These are phyloP conservation scores for Beauveria medogensis DNA, from an alignment of 2,329 filamentous ascomycete species.

Conservation along the genomic window DNA sequence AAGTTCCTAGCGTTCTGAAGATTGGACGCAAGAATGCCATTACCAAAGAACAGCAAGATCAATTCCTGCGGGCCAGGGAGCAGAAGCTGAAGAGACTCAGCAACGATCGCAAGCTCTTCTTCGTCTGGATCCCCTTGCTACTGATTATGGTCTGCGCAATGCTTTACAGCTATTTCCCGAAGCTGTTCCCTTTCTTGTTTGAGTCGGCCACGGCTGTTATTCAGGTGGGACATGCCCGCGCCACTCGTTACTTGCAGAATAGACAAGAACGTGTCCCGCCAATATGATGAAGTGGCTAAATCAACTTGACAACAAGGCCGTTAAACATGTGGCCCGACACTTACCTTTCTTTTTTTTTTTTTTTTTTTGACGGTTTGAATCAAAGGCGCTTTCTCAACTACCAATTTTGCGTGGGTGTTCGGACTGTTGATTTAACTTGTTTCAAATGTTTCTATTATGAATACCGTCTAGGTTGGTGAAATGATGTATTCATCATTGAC, in stretches of 20 bases:
- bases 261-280: slow-evolving; percentile 20
- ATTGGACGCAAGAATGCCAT: slow-evolving; percentile 57
- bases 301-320: background rate
- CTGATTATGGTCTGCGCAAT: slow-evolving; percentile 40
- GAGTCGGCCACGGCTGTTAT: slow-evolving; percentile 25
- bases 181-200: slow-evolving; percentile 32
- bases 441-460: background rate
- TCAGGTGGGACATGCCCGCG: slow-evolving; percentile 19
- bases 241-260: slow-evolving; percentile 19
- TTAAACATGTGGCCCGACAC: background rate
- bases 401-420: background rate
- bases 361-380: background rate
- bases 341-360: background rate
- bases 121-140: slow-evolving; percentile 54
- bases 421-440: background rate
- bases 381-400: background rate
- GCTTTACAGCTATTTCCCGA: slow-evolving; percentile 43
- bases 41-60: slow-evolving; percentile 57
- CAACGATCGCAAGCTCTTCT: slow-evolving; percentile 58
- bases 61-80: slow-evolving; percentile 51
- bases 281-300: slow-evolving; percentile 14
- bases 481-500: background rate
- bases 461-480: background rate
- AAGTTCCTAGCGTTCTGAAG: slow-evolving; percentile 40
- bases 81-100: slow-evolving; percentile 55